Conservation (phyloP, 306 rosid species). For the Ochetophila trinervis region DNA sequence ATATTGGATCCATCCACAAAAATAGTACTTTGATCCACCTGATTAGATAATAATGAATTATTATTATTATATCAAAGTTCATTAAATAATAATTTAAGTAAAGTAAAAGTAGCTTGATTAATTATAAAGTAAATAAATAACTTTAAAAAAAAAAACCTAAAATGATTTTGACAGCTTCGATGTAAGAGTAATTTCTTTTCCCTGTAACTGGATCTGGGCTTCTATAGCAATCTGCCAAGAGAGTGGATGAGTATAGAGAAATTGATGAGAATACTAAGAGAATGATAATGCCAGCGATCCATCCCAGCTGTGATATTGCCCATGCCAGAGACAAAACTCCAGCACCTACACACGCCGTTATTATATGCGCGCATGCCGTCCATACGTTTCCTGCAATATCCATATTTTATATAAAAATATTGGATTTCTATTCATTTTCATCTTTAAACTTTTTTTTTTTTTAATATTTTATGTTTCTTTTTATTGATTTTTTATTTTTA, state of each 20-base stretch:
- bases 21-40: constrained; percentile 24
- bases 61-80: background rate
- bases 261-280: constrained; percentile 21
- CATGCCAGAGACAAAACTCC: constrained; percentile 37
- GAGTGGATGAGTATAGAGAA: constrained; percentile 17
- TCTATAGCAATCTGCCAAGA: constrained; percentile 33
- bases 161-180: constrained; percentile 28
- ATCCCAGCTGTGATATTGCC: constrained; percentile 37
- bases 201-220: constrained; percentile 27
- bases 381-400: constrained; percentile 20
- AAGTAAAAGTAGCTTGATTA: background rate
- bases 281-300: constrained; percentile 18
- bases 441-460: too few relatives aligned
- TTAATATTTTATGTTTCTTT: too few relatives aligned
- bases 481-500: too few relatives aligned
- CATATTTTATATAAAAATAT: background rate
- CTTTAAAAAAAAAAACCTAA: constrained; percentile 9
- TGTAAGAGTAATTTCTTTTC: constrained; percentile 30
- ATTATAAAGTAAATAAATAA: background rate
- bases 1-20: constrained; percentile 30
- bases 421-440: too few relatives aligned
- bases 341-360: constrained; percentile 32
- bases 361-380: constrained; percentile 29
- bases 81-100: background rate
- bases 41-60: background rate